Evolutionary conservation across 176 grass and related monocot genomes (phyloP).

Genomic region (Eleusine coracana): DNA sequence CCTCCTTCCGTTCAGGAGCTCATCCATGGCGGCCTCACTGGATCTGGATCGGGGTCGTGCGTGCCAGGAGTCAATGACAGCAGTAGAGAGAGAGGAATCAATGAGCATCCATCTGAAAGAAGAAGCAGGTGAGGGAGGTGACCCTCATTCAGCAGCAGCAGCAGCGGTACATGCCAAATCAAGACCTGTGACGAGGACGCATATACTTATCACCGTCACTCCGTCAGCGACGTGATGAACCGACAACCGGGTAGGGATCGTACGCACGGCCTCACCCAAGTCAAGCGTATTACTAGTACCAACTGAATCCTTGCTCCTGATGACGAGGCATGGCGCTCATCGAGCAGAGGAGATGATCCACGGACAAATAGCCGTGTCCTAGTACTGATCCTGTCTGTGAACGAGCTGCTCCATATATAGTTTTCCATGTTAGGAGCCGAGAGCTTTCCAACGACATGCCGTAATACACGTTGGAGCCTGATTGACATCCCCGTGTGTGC

Average conservation of each 20-base stretch:
- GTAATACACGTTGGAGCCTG: too few species aligned
- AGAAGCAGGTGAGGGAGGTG: not conserved
- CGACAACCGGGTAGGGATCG: not conserved
- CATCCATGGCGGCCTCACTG: too few species aligned
- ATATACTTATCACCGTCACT: not conserved
- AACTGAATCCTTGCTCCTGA: not conserved
- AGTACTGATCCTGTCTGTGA: too few species aligned
- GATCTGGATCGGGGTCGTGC: too few species aligned
- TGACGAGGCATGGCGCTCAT: too few species aligned
- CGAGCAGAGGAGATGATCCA: too few species aligned
- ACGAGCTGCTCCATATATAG: too few species aligned
- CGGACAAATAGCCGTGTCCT: too few species aligned
- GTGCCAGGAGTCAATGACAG: not conserved
- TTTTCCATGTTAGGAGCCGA: too few species aligned
- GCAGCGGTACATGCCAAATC: not conserved
- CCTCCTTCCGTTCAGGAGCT: too few species aligned
- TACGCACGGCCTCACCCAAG: not conserved
- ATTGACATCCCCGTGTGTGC: too few species aligned
- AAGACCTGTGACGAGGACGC: constrained; percentile 19
- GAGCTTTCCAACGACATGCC: too few species aligned
- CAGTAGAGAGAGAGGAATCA: not conserved
- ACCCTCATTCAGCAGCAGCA: not conserved
- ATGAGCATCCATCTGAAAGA: not conserved
- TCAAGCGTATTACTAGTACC: not conserved
- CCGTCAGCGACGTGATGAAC: not conserved